Base-by-base conservation (phyloP, 352 stramenopile species). In the Phytophthora pisi region DNA sequence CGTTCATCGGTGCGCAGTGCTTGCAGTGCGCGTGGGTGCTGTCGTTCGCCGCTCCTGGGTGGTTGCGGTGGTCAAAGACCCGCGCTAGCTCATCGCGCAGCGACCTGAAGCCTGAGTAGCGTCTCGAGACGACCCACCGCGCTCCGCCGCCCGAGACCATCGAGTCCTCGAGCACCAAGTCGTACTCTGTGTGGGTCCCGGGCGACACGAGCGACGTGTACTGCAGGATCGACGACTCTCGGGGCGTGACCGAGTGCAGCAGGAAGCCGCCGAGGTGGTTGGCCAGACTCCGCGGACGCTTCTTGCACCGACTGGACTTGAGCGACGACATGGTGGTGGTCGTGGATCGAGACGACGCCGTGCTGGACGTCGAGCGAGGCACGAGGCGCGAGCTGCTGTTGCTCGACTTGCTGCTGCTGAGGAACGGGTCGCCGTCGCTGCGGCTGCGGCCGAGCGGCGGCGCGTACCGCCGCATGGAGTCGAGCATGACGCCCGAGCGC, bases 31-130 rank as follows among this genome's bases (percentile, higher is more conserved):
- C 67, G 10, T 61, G 42, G 20, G 62, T 53, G 11, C n/a, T 46
- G 20, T 67, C 56, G 0, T 38, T 42, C 1, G 57, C 52, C 0
- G 62, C 61, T 30, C 51, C 61, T 7, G 67, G 61, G 16, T 71
- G 67, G 20, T 52, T 66, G 1, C 50, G 68, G 7, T 57, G 59
- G 50, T 78, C 70, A 51, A 92, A 90, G 2, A 86, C 70, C 10
- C 74, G 68, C 30, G 68, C 52, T 8, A 92, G 65, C 59, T 90
- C 78, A 26, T 90, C 75, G 30, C 82, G 81, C 36, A 93, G 62
- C 24, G 82, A 67, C n/a, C 72, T 75, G 66, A 93, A 92, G 15
- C 74, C 72, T 43, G 83, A 91, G 66, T 87, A 93, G 11, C 85
- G 82, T 11, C 85, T 78, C 56, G 80, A 73, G 64, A 93, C 79